phyloP scores from a whole-genome alignment of 2,329 filamentous ascomycete species.

The Cladosporium cucumerinum region DNA sequence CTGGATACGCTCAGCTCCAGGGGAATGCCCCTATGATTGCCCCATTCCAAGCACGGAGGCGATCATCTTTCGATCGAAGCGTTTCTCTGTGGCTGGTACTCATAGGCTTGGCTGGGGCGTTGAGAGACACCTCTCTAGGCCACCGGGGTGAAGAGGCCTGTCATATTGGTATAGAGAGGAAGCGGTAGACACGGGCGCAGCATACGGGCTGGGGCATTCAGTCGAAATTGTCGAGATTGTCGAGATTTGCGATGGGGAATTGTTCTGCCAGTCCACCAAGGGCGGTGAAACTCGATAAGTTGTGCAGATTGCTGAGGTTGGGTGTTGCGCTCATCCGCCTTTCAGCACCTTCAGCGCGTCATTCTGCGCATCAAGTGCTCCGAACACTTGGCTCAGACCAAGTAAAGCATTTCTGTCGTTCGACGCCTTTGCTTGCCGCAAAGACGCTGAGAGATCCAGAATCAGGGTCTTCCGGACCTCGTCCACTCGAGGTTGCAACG shows the following conservation, averaged over 20 bases:
- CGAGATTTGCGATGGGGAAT: background rate
- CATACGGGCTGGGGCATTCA: background rate
- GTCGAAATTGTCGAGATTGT: background rate
- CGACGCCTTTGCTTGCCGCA: slow-evolving; percentile 54
- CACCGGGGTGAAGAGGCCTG: background rate
- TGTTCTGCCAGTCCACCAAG: background rate
- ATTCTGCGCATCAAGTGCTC: slow-evolving; percentile 57
- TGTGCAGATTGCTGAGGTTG: background rate
- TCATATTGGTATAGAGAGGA: background rate
- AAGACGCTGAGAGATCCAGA: slow-evolving; percentile 61
- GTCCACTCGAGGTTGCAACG: slow-evolving; percentile 54
- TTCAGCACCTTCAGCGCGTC: slow-evolving; percentile 59
- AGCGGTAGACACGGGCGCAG: background rate
- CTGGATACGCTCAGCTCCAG: background rate
- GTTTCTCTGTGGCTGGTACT: background rate
- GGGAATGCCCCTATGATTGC: background rate
- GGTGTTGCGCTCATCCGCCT: slow-evolving; percentile 24
- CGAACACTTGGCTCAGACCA: slow-evolving; percentile 58
- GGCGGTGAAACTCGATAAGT: background rate
- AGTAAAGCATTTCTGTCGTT: slow-evolving; percentile 46
- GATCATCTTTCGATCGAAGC: background rate
- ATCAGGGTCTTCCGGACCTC: slow-evolving; percentile 61
- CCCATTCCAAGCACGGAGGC: background rate
- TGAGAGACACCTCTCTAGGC: background rate
- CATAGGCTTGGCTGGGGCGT: background rate